phyloP scores from a whole-genome alignment of 495 filamentous ascomycete species.

The Podospora pseudoanserina region DNA sequence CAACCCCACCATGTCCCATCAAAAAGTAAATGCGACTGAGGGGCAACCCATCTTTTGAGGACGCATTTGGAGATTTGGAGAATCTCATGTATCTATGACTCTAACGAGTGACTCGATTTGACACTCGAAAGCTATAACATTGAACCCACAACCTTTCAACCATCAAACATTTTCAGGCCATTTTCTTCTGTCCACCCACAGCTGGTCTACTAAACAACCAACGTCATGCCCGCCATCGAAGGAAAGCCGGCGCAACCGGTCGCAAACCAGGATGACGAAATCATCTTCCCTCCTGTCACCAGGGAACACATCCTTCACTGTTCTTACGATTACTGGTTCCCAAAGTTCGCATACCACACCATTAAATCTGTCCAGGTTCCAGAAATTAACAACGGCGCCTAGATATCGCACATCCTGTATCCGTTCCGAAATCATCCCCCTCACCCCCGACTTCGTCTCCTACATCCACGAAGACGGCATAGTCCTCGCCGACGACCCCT shows the following conservation, averaged over 20 bases:
- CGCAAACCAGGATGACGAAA: conserved; percentile 22
- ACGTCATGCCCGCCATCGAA: conserved; percentile 31
- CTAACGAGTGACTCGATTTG: not conserved
- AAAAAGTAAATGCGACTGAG: not conserved
- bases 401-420: conserved; percentile 76
- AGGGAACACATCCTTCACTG: conserved; percentile 87
- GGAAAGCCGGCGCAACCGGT: conserved; percentile 14
- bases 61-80: not conserved
- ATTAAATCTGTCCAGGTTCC: conserved; percentile 15
- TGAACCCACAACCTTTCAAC: not conserved
- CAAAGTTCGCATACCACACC: conserved; percentile 49
- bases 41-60: not conserved
- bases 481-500: conserved; percentile 65
- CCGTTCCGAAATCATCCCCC: conserved; percentile 77
- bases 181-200: too few relatives aligned
- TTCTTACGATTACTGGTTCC: conserved; percentile 89
- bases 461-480: conserved; percentile 95
- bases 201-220: not conserved
- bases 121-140: not conserved
- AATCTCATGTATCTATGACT: not conserved
- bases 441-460: conserved; percentile 67
- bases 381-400: not conserved
- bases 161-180: too few relatives aligned
- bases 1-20: conserved; percentile 17
- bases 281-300: conserved; percentile 78